phyloP scores from a whole-genome alignment of 2,329 filamentous ascomycete genomes.

The Sporothrix euskadiensis region DNA sequence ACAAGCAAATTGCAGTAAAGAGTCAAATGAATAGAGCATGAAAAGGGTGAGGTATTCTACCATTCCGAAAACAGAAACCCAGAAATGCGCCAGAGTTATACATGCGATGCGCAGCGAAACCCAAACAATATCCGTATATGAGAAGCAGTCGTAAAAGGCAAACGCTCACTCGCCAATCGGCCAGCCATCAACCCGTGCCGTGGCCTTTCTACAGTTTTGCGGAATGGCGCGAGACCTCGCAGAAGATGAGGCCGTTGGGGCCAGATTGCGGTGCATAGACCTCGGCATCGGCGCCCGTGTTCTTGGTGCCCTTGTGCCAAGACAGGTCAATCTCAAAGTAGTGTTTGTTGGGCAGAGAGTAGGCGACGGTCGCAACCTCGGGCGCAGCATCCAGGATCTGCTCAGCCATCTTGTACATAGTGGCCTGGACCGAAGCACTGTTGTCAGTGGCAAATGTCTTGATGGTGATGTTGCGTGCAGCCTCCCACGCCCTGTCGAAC shows the following conservation, averaged over 20 bases:
- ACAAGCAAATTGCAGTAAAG: not conserved
- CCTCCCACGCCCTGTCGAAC: conserved; percentile 78
- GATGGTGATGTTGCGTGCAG: conserved; percentile 81
- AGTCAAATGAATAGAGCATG: not conserved
- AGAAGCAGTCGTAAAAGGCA: not conserved
- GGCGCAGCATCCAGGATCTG: conserved; percentile 77
- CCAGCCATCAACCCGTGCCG: not conserved
- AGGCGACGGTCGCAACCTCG: conserved; percentile 71
- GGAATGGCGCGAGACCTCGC: conserved; percentile 76
- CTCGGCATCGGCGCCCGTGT: conserved; percentile 92
- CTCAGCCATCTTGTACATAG: conserved; percentile 99
- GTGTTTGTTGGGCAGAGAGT: conserved; percentile 94
- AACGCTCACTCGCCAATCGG: not conserved
- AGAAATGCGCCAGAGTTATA: not conserved
- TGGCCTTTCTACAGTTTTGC: conserved; percentile 39
- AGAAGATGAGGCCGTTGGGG: conserved; percentile 94
- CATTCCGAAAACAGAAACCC: not conserved
- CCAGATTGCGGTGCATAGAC: conserved; percentile 91
- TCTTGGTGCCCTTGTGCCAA: conserved; percentile 95
- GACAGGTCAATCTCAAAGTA: conserved; percentile 97
- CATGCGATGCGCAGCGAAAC: not conserved
- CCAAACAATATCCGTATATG: not conserved
- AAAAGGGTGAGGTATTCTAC: not conserved
- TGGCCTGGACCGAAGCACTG: conserved; percentile 90
- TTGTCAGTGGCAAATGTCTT: conserved; percentile 87